These are phyloP conservation scores for Phytophthora pistaciae DNA, from an alignment of 352 stramenopile species.

Conservation along the genomic window DNA sequence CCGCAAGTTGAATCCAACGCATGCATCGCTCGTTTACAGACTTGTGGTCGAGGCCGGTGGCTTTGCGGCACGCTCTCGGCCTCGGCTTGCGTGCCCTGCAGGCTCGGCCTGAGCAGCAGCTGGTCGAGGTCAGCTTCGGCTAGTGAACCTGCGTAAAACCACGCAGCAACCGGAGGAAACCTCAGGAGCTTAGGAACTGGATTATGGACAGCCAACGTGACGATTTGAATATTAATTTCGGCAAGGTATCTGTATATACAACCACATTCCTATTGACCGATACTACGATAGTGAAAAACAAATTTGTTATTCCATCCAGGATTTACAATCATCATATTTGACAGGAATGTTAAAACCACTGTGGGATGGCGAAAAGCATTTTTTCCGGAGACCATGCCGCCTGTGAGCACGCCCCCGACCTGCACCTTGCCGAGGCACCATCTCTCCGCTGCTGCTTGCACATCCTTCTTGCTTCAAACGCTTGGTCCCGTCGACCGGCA, in stretches of 20 bases:
- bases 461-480: slow-evolving; percentile 4
- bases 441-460: slow-evolving; percentile 10
- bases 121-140: slow-evolving; percentile 6
- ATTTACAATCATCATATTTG: background rate
- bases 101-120: slow-evolving; percentile 19
- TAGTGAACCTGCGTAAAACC: slow-evolving; percentile 10
- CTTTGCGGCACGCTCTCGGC: slow-evolving; percentile 24
- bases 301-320: no score
- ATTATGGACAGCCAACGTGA: background rate
- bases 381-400: background rate
- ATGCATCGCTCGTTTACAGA: slow-evolving; percentile 8
- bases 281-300: no score
- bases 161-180: background rate
- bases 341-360: slow-evolving; percentile 5
- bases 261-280: background rate
- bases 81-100: slow-evolving; percentile 25
- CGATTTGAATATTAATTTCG: background rate
- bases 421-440: slow-evolving; percentile 14
- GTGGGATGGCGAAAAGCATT: slow-evolving; percentile 14
- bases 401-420: background rate
- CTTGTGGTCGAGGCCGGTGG: background rate
- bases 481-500: slow-evolving; percentile 3
- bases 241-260: background rate
- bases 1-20: slow-evolving; percentile 6
- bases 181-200: background rate